Base-by-base conservation (phyloP, 1,139 yeast species). In the Scheffersomyces titani region DNA sequence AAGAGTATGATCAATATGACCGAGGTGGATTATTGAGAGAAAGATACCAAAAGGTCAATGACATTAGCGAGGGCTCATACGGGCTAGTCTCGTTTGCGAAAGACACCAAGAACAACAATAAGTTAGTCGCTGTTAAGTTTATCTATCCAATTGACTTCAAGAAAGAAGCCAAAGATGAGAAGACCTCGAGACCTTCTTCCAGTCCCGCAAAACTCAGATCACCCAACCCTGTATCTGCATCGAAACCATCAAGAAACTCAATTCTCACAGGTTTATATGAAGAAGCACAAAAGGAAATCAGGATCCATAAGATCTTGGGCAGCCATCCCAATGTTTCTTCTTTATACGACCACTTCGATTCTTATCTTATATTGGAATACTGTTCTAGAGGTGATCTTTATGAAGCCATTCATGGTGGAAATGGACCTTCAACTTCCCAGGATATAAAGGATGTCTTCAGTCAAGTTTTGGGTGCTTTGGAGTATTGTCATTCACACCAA, bases 351-450 rank as follows among this genome's bases (percentile, higher is more conserved):
- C 85, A 84, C 68, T 92, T 92, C 69, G 96, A 88, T 65, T 85
- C 92, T 21, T 92, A 88, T 66, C 83, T 94, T 65, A 82, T 93
- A 47, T 78, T 93, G 71, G 98, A 94, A 66, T 93, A 92, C 70
- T 92, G 97, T 66, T 79, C 94, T 3, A 84, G 93, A 61, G 99
- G 99, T 60, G 99, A 94, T 70, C 77, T 94, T 56, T 94, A 94
- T 70, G 99, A 94, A 69, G 96, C 97, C 7, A 92, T 93, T 65
- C 90, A 89, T 63, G 86, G 86, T 58, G 92, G 90, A 53, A 80
- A 86, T 50, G 94, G 96, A 5, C 97, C 97, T 1, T 80, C 86
- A n/a, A 82, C 90, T 3, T 86, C 92, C 0, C 84, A 83, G 59
- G 90, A 89, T 68, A 85, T 92, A 56, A 83, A 89, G 56, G 91